These are phyloP conservation scores for Caulochytrium protostelioides DNA, from an alignment of 371 early-diverging fungal genomes.

Conservation along the genomic window DNA sequence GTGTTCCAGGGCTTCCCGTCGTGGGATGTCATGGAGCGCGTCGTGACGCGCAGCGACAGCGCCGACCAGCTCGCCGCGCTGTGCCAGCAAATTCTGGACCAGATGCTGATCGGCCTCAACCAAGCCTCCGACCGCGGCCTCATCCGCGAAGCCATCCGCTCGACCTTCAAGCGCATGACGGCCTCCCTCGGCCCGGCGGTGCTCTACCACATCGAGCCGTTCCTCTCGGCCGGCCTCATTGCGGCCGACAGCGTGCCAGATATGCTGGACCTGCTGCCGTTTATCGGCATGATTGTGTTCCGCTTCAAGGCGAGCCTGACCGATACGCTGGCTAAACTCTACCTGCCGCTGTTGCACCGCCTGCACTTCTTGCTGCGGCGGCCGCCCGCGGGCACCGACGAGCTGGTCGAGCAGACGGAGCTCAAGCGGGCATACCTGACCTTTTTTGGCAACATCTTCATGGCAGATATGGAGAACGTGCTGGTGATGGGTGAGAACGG, in stretches of 20 bases:
- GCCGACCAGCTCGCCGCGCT: too few relatives aligned
- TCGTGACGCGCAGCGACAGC: too few relatives aligned
- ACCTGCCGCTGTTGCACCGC: slow-evolving; percentile 54
- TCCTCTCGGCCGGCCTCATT: slow-evolving; percentile 52
- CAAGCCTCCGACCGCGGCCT: neutral
- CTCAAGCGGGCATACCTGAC: slow-evolving; percentile 61
- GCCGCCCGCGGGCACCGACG: slow-evolving; percentile 70
- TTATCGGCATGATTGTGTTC: slow-evolving; percentile 56
- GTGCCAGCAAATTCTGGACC: too few relatives aligned
- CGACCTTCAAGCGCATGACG: slow-evolving; percentile 65
- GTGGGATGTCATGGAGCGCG: slow-evolving; percentile 1
- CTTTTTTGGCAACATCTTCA: slow-evolving; percentile 60
- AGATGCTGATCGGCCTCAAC: neutral
- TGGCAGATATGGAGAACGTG: slow-evolving; percentile 50
- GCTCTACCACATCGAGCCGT: slow-evolving; percentile 51
- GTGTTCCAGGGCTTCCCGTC: neutral
- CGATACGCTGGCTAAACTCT: slow-evolving; percentile 36
- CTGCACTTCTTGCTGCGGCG: slow-evolving; percentile 64
- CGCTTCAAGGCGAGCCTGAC: slow-evolving; percentile 47
- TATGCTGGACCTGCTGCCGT: slow-evolving; percentile 65
- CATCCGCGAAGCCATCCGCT: slow-evolving; percentile 18
- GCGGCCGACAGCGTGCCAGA: slow-evolving; percentile 53
- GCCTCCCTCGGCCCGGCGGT: slow-evolving; percentile 62
- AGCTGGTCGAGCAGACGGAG: slow-evolving; percentile 45
- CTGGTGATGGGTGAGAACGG: too few relatives aligned